These are phyloP conservation scores for Phaeosphaeria sp. DNA, from an alignment of 2,329 filamentous ascomycete genomes.

Conservation along the genomic window DNA sequence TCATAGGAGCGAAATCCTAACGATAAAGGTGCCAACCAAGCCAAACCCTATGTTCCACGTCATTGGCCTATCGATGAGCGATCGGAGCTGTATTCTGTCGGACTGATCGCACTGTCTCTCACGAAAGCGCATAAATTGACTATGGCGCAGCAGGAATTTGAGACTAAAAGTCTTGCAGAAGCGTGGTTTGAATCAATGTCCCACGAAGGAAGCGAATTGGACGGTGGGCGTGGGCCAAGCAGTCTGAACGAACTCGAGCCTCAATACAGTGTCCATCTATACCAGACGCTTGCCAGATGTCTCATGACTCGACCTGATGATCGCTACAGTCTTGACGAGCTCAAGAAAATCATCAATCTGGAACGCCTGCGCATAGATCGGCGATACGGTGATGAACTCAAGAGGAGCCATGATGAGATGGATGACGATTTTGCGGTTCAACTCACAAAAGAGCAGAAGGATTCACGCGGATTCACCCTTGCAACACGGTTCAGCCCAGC, in stretches of 20 bases:
- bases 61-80: neutral
- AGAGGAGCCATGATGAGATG: neutral
- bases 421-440: neutral
- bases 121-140: neutral
- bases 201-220: neutral
- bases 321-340: neutral
- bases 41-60: neutral
- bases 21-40: neutral
- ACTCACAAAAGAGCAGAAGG: neutral
- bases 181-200: neutral
- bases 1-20: neutral
- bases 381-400: neutral
- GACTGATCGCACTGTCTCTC: neutral
- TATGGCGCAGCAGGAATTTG: neutral
- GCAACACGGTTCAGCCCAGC: neutral
- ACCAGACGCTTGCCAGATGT: neutral
- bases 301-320: neutral
- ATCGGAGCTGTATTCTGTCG: neutral
- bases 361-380: neutral
- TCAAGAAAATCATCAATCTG: neutral
- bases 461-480: neutral
- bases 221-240: neutral
- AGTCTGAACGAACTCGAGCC: neutral
- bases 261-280: neutral
- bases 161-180: neutral